Percentiles rank a stretch among this genome's conserved stretches.
These are phyloP conservation scores for Acorus gramineus DNA, from an alignment of 106 monocot species.

Conservation along the genomic window DNA sequence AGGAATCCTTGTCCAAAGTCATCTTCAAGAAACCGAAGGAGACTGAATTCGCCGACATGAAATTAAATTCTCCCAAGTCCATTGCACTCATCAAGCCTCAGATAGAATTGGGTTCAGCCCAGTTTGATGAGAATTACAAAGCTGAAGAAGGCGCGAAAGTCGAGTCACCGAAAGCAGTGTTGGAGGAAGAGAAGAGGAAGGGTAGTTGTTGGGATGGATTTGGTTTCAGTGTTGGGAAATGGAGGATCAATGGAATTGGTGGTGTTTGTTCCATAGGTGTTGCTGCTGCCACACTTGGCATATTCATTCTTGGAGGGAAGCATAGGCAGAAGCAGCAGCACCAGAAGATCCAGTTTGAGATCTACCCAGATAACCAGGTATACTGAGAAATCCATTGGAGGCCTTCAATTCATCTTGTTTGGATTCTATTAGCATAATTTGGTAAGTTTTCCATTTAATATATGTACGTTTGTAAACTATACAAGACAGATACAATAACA, in stretches of 20 bases:
- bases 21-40: slow-evolving; percentile 22
- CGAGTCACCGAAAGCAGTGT: background rate
- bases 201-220: slow-evolving; percentile 14
- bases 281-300: slow-evolving; percentile 48
- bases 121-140: background rate
- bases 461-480: background rate
- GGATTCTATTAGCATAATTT: background rate
- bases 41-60: slow-evolving; percentile 31
- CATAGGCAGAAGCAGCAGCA: slow-evolving; percentile 16
- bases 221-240: slow-evolving; percentile 25
- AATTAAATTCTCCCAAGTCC: slow-evolving; percentile 15
- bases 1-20: slow-evolving; percentile 1
- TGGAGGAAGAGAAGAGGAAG: background rate
- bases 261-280: slow-evolving; percentile 52
- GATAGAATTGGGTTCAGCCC: background rate
- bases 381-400: no score
- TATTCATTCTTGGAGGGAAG: slow-evolving; percentile 35
- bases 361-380: slow-evolving; percentile 48
- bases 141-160: background rate
- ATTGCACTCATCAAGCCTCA: background rate
- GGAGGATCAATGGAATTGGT: slow-evolving; percentile 31
- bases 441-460: background rate
- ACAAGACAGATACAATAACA: no score
- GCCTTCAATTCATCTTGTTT: background rate
- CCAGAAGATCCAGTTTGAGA: slow-evolving; percentile 43